phyloP scores from a whole-genome alignment of 495 filamentous ascomycete species.

The Choiromyces venosus region DNA sequence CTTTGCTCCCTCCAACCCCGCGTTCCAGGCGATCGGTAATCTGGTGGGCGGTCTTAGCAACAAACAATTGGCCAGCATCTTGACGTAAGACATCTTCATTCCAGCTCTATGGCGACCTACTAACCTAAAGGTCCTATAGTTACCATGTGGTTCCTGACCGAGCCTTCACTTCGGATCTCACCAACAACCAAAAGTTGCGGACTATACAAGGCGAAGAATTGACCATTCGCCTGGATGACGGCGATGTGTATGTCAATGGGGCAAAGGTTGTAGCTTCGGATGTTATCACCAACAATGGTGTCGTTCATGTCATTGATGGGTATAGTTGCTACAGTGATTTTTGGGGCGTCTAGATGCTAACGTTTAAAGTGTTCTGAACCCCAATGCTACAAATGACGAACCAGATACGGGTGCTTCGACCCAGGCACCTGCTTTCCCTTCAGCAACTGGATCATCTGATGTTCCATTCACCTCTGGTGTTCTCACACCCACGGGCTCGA shows the following conservation, averaged over 20 bases:
- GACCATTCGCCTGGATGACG: constrained; percentile 50
- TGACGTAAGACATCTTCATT: constrained; percentile 38
- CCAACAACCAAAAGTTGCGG: constrained; percentile 46
- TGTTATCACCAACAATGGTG: constrained; percentile 60
- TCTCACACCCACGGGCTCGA: constrained; percentile 41
- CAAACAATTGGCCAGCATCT: constrained; percentile 48
- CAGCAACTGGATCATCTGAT: constrained; percentile 46
- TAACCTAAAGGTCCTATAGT: constrained; percentile 9
- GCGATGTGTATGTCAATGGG: constrained; percentile 47
- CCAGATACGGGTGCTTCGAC: constrained; percentile 48
- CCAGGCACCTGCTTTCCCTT: constrained; percentile 51
- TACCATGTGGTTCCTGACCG: constrained; percentile 57
- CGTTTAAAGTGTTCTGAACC: constrained; percentile 55
- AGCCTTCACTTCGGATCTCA: constrained; percentile 51
- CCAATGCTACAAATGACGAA: constrained; percentile 48
- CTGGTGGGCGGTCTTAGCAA: constrained; percentile 48
- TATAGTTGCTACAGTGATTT: constrained; percentile 27
- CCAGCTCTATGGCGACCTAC: neutral
- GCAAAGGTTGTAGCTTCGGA: constrained; percentile 55
- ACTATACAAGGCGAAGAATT: constrained; percentile 50
- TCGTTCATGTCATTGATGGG: constrained; percentile 62
- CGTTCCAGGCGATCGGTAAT: constrained; percentile 57
- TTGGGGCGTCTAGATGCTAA: constrained; percentile 5
- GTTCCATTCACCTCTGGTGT: constrained; percentile 50
- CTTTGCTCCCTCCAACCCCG: constrained; percentile 57